Evolutionary conservation across 768 basidiomycete genomes (phyloP), one percentile per base, ranked within the genome.

Genomic region (Phaeolepiota aurea): DNA sequence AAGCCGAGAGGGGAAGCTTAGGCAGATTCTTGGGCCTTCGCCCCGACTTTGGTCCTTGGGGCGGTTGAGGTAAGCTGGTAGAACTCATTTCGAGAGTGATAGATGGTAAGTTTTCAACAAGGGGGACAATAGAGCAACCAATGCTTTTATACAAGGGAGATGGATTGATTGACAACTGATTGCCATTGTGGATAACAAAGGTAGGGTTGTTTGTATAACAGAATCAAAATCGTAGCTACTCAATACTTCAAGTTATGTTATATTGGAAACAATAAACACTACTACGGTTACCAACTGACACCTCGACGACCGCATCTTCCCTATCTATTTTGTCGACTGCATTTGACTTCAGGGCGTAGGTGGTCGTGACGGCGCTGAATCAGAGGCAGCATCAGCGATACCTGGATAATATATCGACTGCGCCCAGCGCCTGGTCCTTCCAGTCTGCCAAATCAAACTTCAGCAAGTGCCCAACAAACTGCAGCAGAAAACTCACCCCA

Each of bases 1-100:
- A 90, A 0, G 78, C 87, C 9, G 86, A 87, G 18, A 79, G 56
- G 0, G 87, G 86, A 10, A 91, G 76, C 34, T 69, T 73, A 5
- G 87, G 88, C 3, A 79, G 74, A 15, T 74, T 64, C 55, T 77
- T 85, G 20, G 69, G 69, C 55, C 74, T 86, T 52, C 81, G 78
- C 48, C 79, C n/a, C 15, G 7, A 9, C 16, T 35, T 35, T 9
- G 10, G 10, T 31, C 10, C 10, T 9, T 9, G 74, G 10, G 60
- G 50, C 12, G 48, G 40, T 33, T 32, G 44, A 20, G 42, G 41
- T 14, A 38, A 32, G 20, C n/a, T 40, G 10, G 14, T 32, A 28
- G 20, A 28, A 18, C 16, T 15, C 13, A 40, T 40, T 10, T 5
- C 19, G 37, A 22, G 10, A 16, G 16, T n/a, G n/a, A n/a, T n/a